phyloP scores from a whole-genome alignment of 371 early-diverging fungal genomes.

The Coemansia sp. region DNA sequence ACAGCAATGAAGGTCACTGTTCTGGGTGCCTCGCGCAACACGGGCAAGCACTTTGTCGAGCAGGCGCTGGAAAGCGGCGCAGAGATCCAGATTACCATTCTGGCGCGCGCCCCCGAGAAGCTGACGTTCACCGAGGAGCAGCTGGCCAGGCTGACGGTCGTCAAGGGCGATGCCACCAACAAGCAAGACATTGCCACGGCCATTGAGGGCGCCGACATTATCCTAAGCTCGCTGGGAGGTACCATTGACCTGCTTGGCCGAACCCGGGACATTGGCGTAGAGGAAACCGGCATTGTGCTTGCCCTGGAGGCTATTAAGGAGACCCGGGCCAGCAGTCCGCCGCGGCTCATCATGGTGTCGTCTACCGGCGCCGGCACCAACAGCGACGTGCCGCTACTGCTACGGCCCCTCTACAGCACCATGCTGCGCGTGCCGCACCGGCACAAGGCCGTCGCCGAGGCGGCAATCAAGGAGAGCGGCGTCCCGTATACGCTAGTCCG shows the following conservation, averaged over 20 bases:
- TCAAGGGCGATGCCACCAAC: constrained; percentile 51
- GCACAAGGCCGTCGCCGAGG: constrained; percentile 49
- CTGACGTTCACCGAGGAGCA: constrained; percentile 50
- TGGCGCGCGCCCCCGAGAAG: constrained; percentile 48
- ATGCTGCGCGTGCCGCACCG: constrained; percentile 48
- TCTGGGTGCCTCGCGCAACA: constrained; percentile 63
- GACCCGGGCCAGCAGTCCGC: constrained; percentile 29
- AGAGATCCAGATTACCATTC: constrained; percentile 38
- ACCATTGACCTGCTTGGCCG: constrained; percentile 10
- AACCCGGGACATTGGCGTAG: constrained; percentile 27
- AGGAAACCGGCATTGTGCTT: constrained; percentile 8
- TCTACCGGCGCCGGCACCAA: constrained; percentile 47
- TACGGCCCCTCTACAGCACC: constrained; percentile 42
- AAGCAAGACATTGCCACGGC: constrained; percentile 26
- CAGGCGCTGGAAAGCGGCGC: constrained; percentile 46
- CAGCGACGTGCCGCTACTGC: constrained; percentile 50
- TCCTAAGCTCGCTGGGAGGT: constrained; percentile 32
- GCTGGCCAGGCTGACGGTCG: constrained; percentile 36
- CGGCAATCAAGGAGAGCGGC: constrained; percentile 32
- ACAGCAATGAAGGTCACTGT: constrained; percentile 50
- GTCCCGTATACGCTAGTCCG: constrained; percentile 50
- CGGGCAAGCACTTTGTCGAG: constrained; percentile 46
- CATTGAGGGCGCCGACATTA: constrained; percentile 24
- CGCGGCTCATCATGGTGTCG: constrained; percentile 51
- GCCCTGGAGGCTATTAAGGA: constrained; percentile 26